These are phyloP conservation scores for Podila horticola DNA, from an alignment of 192 early-diverging fungal species.

Conservation along the genomic window DNA sequence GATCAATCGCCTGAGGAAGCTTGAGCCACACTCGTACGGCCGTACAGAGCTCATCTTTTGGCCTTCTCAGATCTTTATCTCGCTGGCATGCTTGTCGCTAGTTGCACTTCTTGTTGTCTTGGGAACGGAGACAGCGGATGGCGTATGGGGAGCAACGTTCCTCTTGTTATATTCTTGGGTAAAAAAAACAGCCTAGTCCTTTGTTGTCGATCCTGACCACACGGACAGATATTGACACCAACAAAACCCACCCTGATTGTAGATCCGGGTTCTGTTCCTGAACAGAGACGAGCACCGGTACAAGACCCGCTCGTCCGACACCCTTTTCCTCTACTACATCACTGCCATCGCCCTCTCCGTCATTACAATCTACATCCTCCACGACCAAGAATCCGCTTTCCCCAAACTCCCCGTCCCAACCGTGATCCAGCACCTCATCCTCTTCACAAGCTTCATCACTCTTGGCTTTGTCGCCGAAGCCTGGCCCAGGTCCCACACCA, in stretches of 20 bases:
- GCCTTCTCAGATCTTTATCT: conserved; percentile 15
- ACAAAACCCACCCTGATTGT: not conserved
- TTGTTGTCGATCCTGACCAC: not conserved
- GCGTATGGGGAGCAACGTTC: not conserved
- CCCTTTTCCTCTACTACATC: conserved; percentile 1
- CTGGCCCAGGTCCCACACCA: conserved; percentile 31
- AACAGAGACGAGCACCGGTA: conserved; percentile 11
- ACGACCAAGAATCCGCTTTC: not conserved
- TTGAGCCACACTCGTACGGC: conserved; percentile 12
- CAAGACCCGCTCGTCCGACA: conserved; percentile 1
- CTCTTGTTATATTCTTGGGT: conserved; percentile 14
- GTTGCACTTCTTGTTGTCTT: not conserved
- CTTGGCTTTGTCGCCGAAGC: conserved; percentile 26
- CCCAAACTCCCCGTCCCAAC: not conserved
- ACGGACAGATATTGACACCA: not conserved
- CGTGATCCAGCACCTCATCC: not conserved
- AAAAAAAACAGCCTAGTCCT: not conserved
- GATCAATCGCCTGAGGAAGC: not conserved
- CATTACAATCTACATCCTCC: conserved; percentile 4
- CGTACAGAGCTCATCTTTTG: conserved; percentile 14
- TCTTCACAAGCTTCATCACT: not conserved
- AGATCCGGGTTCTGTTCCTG: not conserved
- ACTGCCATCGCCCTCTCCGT: not conserved
- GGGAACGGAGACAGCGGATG: not conserved
- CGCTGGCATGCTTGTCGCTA: not conserved